A percentile compares a stretch with the other conserved stretches of the same genome.
Conservation (phyloP, 495 filamentous ascomycete species). For the Paragyromitra xinjiangensis region DNA sequence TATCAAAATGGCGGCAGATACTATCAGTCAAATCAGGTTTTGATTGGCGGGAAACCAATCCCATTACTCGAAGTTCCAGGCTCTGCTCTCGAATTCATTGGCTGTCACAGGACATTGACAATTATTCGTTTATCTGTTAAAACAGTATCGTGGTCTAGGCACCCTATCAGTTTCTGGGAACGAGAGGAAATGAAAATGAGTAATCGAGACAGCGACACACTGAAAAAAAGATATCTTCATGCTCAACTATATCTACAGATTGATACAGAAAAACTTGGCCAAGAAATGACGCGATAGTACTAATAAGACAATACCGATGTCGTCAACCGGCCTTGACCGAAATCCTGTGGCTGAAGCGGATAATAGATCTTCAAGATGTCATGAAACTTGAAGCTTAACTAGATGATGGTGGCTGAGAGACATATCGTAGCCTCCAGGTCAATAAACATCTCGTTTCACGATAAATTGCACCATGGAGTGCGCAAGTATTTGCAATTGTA, state of each 20-base stretch:
- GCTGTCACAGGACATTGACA: constrained; percentile 9
- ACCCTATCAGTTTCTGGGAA: not conserved
- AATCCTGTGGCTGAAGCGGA: constrained; percentile 2
- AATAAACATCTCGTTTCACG: constrained; percentile 8
- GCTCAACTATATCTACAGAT: not conserved
- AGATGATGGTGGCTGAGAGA: not conserved
- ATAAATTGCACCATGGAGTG: not conserved
- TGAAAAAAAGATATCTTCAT: not conserved
- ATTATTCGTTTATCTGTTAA: not conserved
- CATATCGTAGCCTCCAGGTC: not conserved
- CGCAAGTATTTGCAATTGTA: constrained; percentile 12
- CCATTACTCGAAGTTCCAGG: not conserved
- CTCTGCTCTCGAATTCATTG: not conserved
- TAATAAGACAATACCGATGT: constrained; percentile 24
- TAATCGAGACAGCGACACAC: not conserved
- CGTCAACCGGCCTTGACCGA: constrained; percentile 33
- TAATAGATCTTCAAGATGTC: constrained; percentile 1
- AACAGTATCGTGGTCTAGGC: not conserved
- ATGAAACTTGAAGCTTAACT: constrained; percentile 25
- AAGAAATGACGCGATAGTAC: constrained; percentile 33
- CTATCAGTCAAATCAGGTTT: constrained; percentile 13
- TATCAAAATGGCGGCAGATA: not conserved
- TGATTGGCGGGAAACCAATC: not conserved
- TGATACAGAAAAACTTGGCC: not conserved
- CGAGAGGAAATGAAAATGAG: constrained; percentile 11